Evolutionary conservation across 1,139 yeast genomes (phyloP), one percentile per base, ranked within the genome.

Genomic region (Trichomonascaceae sp.): DNA sequence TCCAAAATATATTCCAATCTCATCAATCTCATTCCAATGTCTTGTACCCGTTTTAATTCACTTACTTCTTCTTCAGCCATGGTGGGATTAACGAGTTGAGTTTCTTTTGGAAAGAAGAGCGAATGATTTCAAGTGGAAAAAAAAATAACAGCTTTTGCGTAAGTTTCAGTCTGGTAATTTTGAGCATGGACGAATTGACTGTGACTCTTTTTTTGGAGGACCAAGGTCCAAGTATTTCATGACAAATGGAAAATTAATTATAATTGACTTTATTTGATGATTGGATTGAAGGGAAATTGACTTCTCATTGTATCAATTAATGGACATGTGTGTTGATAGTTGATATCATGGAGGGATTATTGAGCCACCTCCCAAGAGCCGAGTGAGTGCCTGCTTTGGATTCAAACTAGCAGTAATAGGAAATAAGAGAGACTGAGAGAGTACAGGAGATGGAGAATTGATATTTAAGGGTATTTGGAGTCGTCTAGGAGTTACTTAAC

Each of bases 11-110:
- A 22, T 22, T 12, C 20, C 13, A 6, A 12, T 7, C 2, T 9
- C 44, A 7, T 10, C 44, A 7, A 17, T 39, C 10, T 9, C 20
- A 39, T 19, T 39, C 15, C n/a, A 2, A 2, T 8, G 6, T 13
- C 43, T 43, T 18, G 24, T 45, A 5, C 32, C 12, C 32, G 41
- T 15, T 36, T 13, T 3, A 10, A 32, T 6, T n/a, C 15, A 50
- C 52, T 20, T 38, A 50, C 52, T 36, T 50, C 52, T 50, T 50
- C 52, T 44, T 50, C 52, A 44, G 52, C 45, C 52, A 50, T 50
- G 19, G 32, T 36, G 39, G 38, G 27, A 44, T 45, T 45, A 45
- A 45, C 13, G 17, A 19, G 36, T 45, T 45, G 19, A 45, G 36
- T 19, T 45, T 13, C 36, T 19, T 36, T 36, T 22, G 44, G 38